Evolutionary conservation across 352 stramenopile species (phyloP).

Genomic region (Phytophthora megakarya): DNA sequence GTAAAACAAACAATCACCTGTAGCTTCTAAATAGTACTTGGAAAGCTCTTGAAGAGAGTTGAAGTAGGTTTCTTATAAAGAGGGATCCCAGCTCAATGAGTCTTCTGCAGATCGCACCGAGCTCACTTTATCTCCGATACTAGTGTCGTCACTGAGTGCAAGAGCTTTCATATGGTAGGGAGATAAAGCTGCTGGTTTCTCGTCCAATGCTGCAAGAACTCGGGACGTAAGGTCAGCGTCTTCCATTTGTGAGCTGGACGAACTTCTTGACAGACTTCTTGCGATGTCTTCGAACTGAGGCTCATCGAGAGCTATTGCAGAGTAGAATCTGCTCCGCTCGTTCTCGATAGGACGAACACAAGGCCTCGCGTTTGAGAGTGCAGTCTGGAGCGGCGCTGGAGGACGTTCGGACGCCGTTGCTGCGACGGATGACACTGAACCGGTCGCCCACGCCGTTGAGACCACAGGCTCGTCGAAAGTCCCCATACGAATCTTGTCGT

Average conservation of each 20-base stretch:
- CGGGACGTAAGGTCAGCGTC: conserved; percentile 61
- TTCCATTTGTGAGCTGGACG: conserved; percentile 50
- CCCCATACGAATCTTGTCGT: conserved; percentile 51
- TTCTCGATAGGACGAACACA: conserved; percentile 66
- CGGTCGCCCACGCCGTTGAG: background rate
- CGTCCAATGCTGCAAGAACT: conserved; percentile 59
- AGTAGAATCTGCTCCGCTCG: conserved; percentile 26
- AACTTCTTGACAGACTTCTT: conserved; percentile 39
- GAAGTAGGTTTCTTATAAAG: background rate
- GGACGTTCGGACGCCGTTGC: conserved; percentile 4
- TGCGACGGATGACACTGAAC: conserved; percentile 14
- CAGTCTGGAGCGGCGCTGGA: conserved; percentile 45
- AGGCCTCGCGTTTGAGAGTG: conserved; percentile 56
- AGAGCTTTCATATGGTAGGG: conserved; percentile 25
- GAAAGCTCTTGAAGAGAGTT: background rate
- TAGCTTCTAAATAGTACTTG: too few species aligned
- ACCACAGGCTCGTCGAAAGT: conserved; percentile 22
- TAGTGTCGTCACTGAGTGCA: conserved; percentile 1
- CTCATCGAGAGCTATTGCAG: conserved; percentile 9
- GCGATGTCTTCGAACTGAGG: conserved; percentile 4
- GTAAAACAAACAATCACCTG: too few species aligned
- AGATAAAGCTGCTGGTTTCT: conserved; percentile 24
- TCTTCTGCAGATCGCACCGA: conserved; percentile 21
- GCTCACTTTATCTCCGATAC: conserved; percentile 8
- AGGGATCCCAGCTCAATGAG: background rate